Evolutionary conservation across 140 eudicot species (phyloP), one percentile per base, ranked within the genome.

Genomic region (Anethum foeniculum): DNA sequence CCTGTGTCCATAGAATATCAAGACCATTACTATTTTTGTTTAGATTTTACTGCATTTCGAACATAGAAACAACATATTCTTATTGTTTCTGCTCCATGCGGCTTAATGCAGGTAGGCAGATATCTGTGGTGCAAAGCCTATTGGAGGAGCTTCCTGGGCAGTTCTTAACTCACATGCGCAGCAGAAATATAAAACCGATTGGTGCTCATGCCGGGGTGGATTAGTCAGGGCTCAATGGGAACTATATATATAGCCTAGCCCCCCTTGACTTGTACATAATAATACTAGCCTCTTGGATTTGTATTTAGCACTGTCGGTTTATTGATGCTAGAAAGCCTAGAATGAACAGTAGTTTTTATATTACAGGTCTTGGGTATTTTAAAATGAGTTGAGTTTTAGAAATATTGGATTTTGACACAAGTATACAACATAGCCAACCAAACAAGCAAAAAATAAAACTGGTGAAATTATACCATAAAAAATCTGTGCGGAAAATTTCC

Each of bases 71-170:
- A 67, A 68, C 11, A 14, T 32, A 28, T 68, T 7, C 5, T 62
- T 25, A 62, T 11, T 4, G 30, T n/a, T 62, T 25, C 5, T 14
- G 16, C 11, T 14, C n/a, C 11, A 67, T 32, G 46, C 74, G 3
- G 2, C n/a, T 2, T 81, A 84, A 36, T 85, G 87, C 90, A 96
- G 98, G 84, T 60, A 96, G 97, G 52, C 84, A 86, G 48, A 85
- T 89, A 8, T 88, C 98, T 11, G 89, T 95, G 75, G 97, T 90
- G 84, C 93, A 95, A 79, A 81, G 89, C 77, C 82, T 95, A 43
- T 80, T 93, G 78, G 99, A 95, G 87, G 99, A 95, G 87, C 73
- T 95, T 67, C 99, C 99, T 7, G 91, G 93, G 39, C 99, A 96
- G 77, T 96, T 96, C 77, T 82, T 96, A 82, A 88, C 88, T 9